Evolutionary conservation across 192 early-diverging fungal genomes (phyloP).

Genomic region (Oehlia diaphana): DNA sequence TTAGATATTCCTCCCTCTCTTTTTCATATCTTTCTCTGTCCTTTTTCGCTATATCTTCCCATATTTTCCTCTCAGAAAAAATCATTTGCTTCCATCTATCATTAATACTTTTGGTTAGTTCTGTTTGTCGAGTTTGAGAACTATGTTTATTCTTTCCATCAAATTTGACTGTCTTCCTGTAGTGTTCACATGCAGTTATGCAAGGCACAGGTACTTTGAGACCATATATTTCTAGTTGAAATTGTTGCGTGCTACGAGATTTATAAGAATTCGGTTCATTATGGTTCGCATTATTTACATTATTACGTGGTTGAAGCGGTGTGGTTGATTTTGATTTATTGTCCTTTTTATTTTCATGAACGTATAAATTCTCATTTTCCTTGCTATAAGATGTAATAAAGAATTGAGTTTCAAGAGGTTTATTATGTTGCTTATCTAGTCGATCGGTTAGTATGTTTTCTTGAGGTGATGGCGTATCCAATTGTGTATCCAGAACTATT

Average conservation of each 20-base stretch:
- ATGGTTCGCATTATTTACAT: background rate
- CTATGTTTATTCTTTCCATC: background rate
- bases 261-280: background rate
- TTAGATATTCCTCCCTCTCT: background rate
- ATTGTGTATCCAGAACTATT: background rate
- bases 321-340: background rate
- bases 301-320: background rate
- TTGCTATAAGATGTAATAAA: background rate
- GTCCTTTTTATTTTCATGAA: too few relatives aligned
- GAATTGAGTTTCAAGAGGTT: background rate
- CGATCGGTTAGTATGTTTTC: background rate
- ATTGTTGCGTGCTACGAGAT: background rate
- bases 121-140: background rate
- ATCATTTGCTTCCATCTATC: background rate
- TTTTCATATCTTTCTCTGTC: slow-evolving; percentile 3
- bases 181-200: background rate
- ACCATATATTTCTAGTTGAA: background rate
- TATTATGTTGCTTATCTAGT: background rate
- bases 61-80: background rate
- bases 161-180: background rate
- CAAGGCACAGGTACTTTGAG: background rate
- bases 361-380: too few relatives aligned
- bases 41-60: background rate
- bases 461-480: background rate
- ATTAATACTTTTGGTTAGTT: background rate